Base-by-base conservation (phyloP, 1,284 basidiomycete species). In the Rhizoctonia solani region DNA sequence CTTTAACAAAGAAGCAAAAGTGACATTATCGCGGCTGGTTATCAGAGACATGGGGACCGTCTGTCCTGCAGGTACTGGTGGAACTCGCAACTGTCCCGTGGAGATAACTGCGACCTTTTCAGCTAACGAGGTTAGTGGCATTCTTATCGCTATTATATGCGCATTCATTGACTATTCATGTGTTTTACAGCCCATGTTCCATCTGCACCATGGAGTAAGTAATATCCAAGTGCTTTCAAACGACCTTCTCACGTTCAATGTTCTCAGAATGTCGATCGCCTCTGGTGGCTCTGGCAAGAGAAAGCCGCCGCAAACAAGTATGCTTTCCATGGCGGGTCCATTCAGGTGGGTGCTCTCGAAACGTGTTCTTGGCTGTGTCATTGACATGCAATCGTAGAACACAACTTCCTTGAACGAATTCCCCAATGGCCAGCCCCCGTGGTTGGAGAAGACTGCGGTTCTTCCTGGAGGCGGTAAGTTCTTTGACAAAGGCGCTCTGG, bases 221-320 rank as follows among this genome's bases (percentile, higher is more conserved):
- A 19, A 46, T 21, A n/a, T 39, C 8, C 37, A 8, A 16, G 37
- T 8, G 37, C 16, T 39, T 16, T 39, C 37, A 39, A 5, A 46
- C 6, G 19, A 9, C n/a, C 5, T 46, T 39, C 8, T 16, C 16
- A 39, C 8, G 8, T 39, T 6, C 9, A 6, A 11, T 21, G 19
- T 46, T 9, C 44, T 6, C 19, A 46, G 44, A 46, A 46, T 21
- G 44, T 46, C 5, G 44, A 46, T 46, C 44, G 44, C 6, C 19
- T 46, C 9, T 46, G 44, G 44, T 46, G 44, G 44, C 44, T 46
- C 9, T 46, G 44, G 44, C 44, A 46, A 46, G 44, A 46, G n/a
- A 46, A 46, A 19, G 21, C 13, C 44, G 21, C 8, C 6, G 19
- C 44, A 9, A 46, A 21, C n/a, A n/a, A n/a, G n/a, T n/a, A n/a